Base-by-base conservation (phyloP, 257 asterid species). In the Plantago elongata region DNA sequence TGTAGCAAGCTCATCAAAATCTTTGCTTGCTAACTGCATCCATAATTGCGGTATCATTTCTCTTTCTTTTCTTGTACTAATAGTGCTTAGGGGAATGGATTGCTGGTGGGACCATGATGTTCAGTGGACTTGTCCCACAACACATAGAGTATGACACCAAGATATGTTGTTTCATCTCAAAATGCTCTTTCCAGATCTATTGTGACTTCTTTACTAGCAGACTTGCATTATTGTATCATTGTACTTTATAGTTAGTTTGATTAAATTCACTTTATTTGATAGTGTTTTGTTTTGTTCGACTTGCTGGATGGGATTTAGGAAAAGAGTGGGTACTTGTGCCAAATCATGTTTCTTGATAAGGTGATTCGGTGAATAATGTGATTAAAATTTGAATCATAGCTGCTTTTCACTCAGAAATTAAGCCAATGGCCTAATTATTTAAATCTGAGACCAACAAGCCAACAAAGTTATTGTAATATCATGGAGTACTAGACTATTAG, bases 21-120 rank as follows among this genome's bases (percentile, higher is more conserved):
- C 45, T 85, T 75, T 85, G 81, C 73, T 81, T 85, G 82, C 85
- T 85, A 52, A 13, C 40, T 34, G 43, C 50, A 48, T 11, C 63
- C 40, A 60, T 48, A 22, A 69, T 64, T 60, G 75, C 54, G 34
- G 15, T 17, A 52, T 52, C 9, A 16, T 52, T 52, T 52, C 13
- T 52, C 9, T 52, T 34, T 3, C 40, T 34, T 7, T 34, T 6
- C 29, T 51, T 67, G 61, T 50, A 3, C 37, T 30, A 45, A 46
- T 29, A 45, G 57, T 55, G 46, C 9, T 57, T 57, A 48, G 30
- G 60, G 50, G 64, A 60, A 64, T 60, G 72, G 60, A 57, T 60
- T 56, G 16, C 15, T 43, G 16, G 55, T 45, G 74, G 76, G 66
- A 27, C 70, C 73, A 14, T 52, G 13, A 52, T 48, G 50, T 37